These are phyloP conservation scores for Fraxinus ornus DNA, from an alignment of 305 asterid genomes.

Conservation along the genomic window DNA sequence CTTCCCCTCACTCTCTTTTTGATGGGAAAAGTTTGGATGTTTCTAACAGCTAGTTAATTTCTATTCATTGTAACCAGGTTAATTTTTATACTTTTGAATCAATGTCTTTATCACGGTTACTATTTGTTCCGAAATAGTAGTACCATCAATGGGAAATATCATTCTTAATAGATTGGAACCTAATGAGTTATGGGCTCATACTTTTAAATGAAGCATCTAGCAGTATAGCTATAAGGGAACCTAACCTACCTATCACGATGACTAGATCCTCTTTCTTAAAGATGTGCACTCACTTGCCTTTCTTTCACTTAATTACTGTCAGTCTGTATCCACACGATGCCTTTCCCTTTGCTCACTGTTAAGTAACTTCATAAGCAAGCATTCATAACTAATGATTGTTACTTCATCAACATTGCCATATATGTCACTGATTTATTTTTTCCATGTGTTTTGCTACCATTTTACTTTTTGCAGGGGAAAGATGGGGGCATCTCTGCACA, in stretches of 20 bases:
- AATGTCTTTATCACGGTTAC: not conserved
- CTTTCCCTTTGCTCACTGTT: not conserved
- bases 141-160: not conserved
- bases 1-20: not conserved
- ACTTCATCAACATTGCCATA: not conserved
- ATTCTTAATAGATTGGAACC: not conserved
- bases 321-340: not conserved
- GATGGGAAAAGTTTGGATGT: not conserved
- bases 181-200: not conserved
- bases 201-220: not conserved
- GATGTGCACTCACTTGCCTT: not conserved
- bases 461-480: constrained; percentile 56
- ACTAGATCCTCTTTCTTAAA: not conserved
- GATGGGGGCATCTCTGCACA: constrained; percentile 73
- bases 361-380: not conserved
- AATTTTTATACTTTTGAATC: not conserved
- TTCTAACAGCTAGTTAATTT: not conserved
- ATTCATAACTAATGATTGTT: not conserved
- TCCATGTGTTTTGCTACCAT: not conserved
- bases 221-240: not conserved
- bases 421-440: not conserved
- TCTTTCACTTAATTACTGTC: not conserved
- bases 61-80: not conserved
- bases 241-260: not conserved
- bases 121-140: not conserved